Evolutionary conservation across 768 basidiomycete genomes (phyloP).

Genomic region (Phaffia tasmanica): DNA sequence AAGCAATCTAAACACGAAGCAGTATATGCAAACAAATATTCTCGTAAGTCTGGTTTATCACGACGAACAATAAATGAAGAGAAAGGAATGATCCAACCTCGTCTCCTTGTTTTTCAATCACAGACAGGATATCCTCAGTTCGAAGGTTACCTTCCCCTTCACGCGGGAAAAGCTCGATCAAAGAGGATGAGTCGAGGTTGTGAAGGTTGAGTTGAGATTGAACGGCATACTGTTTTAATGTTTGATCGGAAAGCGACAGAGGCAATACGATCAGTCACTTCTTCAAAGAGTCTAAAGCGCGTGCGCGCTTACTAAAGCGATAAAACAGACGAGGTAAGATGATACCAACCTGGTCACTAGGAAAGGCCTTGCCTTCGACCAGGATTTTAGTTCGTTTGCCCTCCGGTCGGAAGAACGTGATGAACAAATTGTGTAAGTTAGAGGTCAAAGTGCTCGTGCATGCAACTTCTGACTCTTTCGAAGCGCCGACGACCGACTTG

Average conservation of each 20-base stretch:
- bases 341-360: constrained; percentile 75
- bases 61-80: neutral
- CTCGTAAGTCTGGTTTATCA: neutral
- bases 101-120: constrained; percentile 49
- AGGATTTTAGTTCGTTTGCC: constrained; percentile 70
- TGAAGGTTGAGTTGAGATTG: constrained; percentile 77
- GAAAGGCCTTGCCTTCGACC: constrained; percentile 87
- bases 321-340: constrained; percentile 2
- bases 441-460: constrained; percentile 91
- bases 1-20: constrained; percentile 49
- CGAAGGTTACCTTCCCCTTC: constrained; percentile 73
- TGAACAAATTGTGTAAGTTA: constrained; percentile 83
- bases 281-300: neutral
- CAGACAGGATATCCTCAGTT: constrained; percentile 73
- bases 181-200: constrained; percentile 61
- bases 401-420: constrained; percentile 76
- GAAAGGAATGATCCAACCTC: constrained; percentile 27
- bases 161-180: constrained; percentile 70
- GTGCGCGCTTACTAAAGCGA: neutral
- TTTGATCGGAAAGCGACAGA: constrained; percentile 1
- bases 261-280: neutral
- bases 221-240: constrained; percentile 68
- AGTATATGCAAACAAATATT: neutral
- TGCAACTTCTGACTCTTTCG: constrained; percentile 56
- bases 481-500: constrained; percentile 69